Conservation (phyloP, 345 rosid species). For the Salix purpurea region DNA sequence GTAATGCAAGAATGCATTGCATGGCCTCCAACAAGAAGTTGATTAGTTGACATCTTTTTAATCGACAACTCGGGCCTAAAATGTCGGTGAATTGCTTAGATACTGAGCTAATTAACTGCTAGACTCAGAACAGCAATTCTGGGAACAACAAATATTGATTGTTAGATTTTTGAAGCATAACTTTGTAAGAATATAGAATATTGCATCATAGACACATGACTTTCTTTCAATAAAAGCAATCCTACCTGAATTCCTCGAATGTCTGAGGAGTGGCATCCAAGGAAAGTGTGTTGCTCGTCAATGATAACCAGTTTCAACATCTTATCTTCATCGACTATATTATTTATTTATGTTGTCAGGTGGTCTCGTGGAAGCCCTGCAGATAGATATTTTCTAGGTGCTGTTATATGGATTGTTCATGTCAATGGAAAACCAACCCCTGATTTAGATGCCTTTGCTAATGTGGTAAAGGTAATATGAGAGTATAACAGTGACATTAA, state of each 20-base stretch:
- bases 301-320: no score
- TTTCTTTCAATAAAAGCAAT: not conserved
- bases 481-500: no score
- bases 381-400: conserved; percentile 69
- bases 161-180: not conserved
- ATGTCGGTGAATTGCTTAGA: no score
- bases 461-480: conserved; percentile 59
- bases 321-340: no score
- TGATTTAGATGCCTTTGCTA: conserved; percentile 67
- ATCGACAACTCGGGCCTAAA: no score
- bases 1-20: no score
- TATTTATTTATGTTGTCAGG: conserved; percentile 38
- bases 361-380: conserved; percentile 95
- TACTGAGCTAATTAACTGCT: no score
- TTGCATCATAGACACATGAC: not conserved
- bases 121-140: not conserved
- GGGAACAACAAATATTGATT: not conserved
- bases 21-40: no score
- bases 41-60: no score
- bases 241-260: not conserved
- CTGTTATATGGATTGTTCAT: conserved; percentile 92
- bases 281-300: not conserved
- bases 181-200: not conserved
- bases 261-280: not conserved
- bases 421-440: conserved; percentile 83